Conservation (phyloP, 148 eudicot genomes). For the Suaeda aralocaspica region DNA sequence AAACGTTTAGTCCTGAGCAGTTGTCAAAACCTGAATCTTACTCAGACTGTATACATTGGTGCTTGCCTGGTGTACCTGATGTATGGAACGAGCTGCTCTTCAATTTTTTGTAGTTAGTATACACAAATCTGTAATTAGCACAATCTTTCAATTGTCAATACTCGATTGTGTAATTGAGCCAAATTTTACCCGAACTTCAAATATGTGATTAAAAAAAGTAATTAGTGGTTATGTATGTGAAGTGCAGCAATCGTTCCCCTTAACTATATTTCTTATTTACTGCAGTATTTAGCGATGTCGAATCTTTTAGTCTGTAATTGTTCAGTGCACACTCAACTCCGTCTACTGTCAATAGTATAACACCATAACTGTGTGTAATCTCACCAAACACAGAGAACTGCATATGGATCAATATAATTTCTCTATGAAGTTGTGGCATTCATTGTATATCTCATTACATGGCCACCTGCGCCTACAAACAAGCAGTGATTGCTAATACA, state of each 20-base stretch:
- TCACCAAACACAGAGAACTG: neutral
- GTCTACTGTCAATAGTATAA: no score
- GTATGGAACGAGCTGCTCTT: constrained; percentile 79
- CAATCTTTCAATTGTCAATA: constrained; percentile 13
- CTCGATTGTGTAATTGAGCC: neutral
- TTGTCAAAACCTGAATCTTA: constrained; percentile 65
- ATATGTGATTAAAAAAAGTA: neutral
- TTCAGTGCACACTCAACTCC: no score
- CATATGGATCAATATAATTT: neutral
- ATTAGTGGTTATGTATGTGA: neutral
- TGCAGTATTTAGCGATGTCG: no score
- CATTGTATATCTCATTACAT: no score
- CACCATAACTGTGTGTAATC: neutral
- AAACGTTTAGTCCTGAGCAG: constrained; percentile 58
- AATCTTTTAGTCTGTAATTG: no score
- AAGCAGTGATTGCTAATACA: no score
- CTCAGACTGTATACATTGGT: constrained; percentile 95
- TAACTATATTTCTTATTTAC: no score
- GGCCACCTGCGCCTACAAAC: no score
- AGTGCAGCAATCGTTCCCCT: no score
- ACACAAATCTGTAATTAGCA: constrained; percentile 14
- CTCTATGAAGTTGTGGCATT: no score
- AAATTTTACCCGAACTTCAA: neutral
- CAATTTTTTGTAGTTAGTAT: constrained; percentile 48
- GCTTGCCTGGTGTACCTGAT: constrained; percentile 89